Evolutionary conservation across 1,284 basidiomycete genomes (phyloP), one percentile per base, ranked within the genome.

Genomic region (Ganoderma resinaceum): DNA sequence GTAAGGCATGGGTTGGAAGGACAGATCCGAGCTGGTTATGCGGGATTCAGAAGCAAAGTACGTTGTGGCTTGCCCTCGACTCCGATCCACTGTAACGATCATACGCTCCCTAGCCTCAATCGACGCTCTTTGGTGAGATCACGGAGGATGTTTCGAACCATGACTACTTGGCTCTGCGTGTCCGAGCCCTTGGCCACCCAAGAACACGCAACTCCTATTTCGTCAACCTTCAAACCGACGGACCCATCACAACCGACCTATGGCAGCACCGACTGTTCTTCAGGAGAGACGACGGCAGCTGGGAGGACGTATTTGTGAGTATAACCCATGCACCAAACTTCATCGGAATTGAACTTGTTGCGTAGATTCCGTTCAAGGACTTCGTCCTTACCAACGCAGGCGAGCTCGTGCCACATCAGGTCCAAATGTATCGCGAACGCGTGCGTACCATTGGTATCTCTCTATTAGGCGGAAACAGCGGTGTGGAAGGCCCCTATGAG

Each of bases 181-280:
- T 97, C 3, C 89, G 93, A 35, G 85, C 89, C 40, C 87, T 84
- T 1, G 93, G 93, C 0, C 89, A 94, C 69, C 86, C 88, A 20
- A 83, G 86, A 57, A 92, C 91, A 20, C 86, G 88, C 68, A 89
- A 89, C 73, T 92, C 93, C 8, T 95, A 95, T 80, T 95, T 93
- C 75, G 93, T 95, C 67, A 97, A 97, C 78, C 81, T 97, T 38
- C 95, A 97, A 79, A 96, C 95, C 2, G 88, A 91, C 62, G 92
- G 93, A 1, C 89, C 92, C 2, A 85, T 93, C 61, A 85, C 87
- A 53, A 90, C 89, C 29, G 95, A 96, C 79, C 82, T 97, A 26
- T 97, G 95, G 90, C 96, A 97, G 76, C 95, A 97, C 76, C 86
- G 94, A 43, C 82, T 97, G 43, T 94, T 89, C 80, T 93, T 96